These are phyloP conservation scores for Loxodes magnus DNA, from an alignment of 73 alveolate genomes.

Conservation along the genomic window DNA sequence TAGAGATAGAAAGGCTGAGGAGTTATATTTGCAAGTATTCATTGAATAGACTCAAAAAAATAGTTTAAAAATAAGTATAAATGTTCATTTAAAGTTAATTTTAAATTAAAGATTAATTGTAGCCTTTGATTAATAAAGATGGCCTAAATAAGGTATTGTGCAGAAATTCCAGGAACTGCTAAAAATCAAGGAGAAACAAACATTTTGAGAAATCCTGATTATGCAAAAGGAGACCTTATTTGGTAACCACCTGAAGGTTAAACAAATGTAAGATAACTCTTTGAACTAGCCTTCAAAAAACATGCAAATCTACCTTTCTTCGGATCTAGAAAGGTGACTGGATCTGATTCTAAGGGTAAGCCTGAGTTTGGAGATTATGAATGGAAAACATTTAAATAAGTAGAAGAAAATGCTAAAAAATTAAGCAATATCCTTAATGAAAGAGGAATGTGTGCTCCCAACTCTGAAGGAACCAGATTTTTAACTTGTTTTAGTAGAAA, in stretches of 20 bases:
- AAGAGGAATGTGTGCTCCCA: conserved; percentile 19
- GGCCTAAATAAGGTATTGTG: too few relatives aligned
- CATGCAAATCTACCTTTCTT: background rate
- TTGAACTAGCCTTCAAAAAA: background rate
- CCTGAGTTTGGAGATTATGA: conserved; percentile 22
- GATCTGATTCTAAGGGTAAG: background rate
- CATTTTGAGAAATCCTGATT: too few relatives aligned
- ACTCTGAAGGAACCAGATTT: conserved; percentile 30
- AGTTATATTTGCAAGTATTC: too few relatives aligned
- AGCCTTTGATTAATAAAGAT: too few relatives aligned
- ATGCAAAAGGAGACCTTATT: too few relatives aligned
- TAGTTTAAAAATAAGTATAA: too few relatives aligned
- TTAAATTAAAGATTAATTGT: too few relatives aligned
- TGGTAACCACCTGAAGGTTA: background rate
- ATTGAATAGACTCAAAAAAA: too few relatives aligned
- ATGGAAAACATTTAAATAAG: conserved; percentile 58
- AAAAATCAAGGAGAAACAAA: too few relatives aligned
- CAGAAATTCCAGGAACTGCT: too few relatives aligned
- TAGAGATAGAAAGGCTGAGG: too few relatives aligned
- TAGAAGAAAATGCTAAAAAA: conserved; percentile 17
- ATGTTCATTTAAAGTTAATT: too few relatives aligned
- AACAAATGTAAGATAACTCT: background rate
- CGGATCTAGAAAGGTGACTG: background rate
- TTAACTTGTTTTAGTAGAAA: conserved; percentile 63
- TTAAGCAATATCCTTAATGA: conserved; percentile 42